Conservation (phyloP, 2,329 filamentous ascomycete species). For the Colletotrichum lupini region DNA sequence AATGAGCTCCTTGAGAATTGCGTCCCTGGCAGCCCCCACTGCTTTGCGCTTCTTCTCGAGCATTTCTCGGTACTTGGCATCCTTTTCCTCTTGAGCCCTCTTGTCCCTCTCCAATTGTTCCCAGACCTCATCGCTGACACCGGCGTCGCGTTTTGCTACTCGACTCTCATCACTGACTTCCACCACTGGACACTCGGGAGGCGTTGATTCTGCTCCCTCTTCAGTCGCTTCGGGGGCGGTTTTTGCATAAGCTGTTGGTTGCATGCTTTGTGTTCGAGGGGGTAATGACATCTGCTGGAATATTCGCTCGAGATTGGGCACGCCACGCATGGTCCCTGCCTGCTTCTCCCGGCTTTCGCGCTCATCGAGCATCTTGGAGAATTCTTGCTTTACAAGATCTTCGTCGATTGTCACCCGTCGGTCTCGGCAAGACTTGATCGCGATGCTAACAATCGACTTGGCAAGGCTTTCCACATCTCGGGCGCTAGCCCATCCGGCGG, state of each 20-base stretch:
- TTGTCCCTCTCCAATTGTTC: constrained; percentile 61
- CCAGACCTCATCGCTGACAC: constrained; percentile 72
- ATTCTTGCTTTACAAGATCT: constrained; percentile 16
- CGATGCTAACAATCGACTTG: constrained; percentile 58
- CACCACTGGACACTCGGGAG: neutral
- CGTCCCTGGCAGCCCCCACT: constrained; percentile 46
- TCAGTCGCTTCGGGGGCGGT: neutral
- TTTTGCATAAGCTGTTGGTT: neutral
- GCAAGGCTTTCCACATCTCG: constrained; percentile 69
- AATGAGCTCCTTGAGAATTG: constrained; percentile 49
- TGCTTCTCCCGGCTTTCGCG: constrained; percentile 7
- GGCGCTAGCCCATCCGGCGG: constrained; percentile 70
- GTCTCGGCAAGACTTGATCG: constrained; percentile 41
- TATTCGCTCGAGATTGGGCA: neutral
- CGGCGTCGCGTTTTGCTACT: constrained; percentile 58
- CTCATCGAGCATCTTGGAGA: constrained; percentile 41
- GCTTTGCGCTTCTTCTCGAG: constrained; percentile 42
- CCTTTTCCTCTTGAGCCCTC: constrained; percentile 48
- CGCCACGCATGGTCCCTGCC: neutral
- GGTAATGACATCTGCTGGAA: neutral
- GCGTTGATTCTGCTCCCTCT: neutral
- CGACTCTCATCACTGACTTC: constrained; percentile 24
- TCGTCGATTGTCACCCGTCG: constrained; percentile 37
- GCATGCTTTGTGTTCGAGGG: neutral
- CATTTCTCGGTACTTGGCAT: constrained; percentile 50